phyloP scores from a whole-genome alignment of 2,329 filamentous ascomycete genomes.

The Shiraia bambusicola region DNA sequence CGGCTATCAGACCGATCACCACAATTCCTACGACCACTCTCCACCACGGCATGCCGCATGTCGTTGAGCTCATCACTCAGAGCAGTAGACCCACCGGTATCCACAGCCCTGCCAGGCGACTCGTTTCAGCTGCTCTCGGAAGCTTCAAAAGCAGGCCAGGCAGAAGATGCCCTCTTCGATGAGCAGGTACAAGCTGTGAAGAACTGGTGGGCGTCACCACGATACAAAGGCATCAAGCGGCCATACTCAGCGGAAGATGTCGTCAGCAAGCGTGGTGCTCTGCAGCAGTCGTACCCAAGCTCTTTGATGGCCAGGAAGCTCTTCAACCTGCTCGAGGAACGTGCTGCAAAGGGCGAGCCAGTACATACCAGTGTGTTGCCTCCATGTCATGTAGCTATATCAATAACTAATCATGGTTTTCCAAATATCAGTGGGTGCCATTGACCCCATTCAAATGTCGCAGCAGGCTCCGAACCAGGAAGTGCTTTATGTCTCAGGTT shows the following conservation, averaged over 20 bases:
- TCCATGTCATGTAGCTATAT: slow-evolving; percentile 21
- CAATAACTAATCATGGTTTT: slow-evolving; percentile 30
- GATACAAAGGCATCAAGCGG: slow-evolving; percentile 85
- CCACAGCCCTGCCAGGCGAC: slow-evolving; percentile 65
- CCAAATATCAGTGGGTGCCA: slow-evolving; percentile 74
- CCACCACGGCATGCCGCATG: slow-evolving; percentile 54
- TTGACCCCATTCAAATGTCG: slow-evolving; percentile 99
- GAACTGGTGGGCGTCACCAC: slow-evolving; percentile 84
- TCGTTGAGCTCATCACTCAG: slow-evolving; percentile 56
- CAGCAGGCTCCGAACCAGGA: slow-evolving; percentile 96
- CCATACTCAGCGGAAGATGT: slow-evolving; percentile 90
- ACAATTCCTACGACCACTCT: slow-evolving; percentile 43
- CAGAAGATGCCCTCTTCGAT: slow-evolving; percentile 84
- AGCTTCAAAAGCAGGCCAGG: slow-evolving; percentile 70
- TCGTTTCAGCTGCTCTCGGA: slow-evolving; percentile 84
- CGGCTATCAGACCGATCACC: slow-evolving; percentile 26
- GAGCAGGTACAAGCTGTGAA: slow-evolving; percentile 82
- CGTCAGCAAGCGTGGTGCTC: slow-evolving; percentile 85
- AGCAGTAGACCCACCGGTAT: slow-evolving; percentile 62
- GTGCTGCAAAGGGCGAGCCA: slow-evolving; percentile 75
- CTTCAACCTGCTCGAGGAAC: slow-evolving; percentile 82
- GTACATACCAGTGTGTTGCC: slow-evolving; percentile 79
- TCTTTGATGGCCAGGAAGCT: slow-evolving; percentile 94
- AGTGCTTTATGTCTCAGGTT: slow-evolving; percentile 92
- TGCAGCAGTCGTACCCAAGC: slow-evolving; percentile 86